Percentiles rank a stretch among this genome's conserved stretches.
Conservation (phyloP, 352 stramenopile species). For the Globisporangium middletonii region DNA sequence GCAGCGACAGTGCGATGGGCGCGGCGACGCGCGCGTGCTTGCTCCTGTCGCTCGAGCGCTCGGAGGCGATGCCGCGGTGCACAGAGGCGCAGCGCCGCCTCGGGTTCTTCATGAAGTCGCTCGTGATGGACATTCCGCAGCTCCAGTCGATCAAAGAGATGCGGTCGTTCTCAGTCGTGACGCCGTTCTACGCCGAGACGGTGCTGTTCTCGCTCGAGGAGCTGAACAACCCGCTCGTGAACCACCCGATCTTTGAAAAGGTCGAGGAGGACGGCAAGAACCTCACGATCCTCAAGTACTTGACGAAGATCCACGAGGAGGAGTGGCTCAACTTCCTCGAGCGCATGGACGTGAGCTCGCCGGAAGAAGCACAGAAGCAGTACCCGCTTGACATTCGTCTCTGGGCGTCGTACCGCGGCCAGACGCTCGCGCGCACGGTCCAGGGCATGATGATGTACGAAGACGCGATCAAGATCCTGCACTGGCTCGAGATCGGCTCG, state of each 20-base stretch:
- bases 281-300: conserved; percentile 80
- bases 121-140: conserved; percentile 83
- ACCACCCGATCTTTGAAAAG: conserved; percentile 83
- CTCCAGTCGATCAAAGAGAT: conserved; percentile 79
- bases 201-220: conserved; percentile 78
- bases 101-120: conserved; percentile 84
- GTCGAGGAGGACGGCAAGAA: conserved; percentile 82
- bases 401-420: conserved; percentile 77
- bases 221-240: conserved; percentile 75
- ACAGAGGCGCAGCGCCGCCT: conserved; percentile 66
- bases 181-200: conserved; percentile 77
- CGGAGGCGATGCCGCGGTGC: conserved; percentile 61
- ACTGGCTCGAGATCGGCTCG: conserved; percentile 81
- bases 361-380: conserved; percentile 66
- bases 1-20: conserved; percentile 67
- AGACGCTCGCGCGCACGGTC: conserved; percentile 73
- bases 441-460: conserved; percentile 88
- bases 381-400: conserved; percentile 70
- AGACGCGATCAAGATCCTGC: conserved; percentile 82
- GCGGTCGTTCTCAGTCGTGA: conserved; percentile 82
- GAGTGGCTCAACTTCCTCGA: conserved; percentile 86
- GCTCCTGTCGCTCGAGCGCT: conserved; percentile 54
- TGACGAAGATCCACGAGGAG: conserved; percentile 80
- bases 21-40: conserved; percentile 60
- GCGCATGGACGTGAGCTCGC: conserved; percentile 65